phyloP scores from a whole-genome alignment of 2,329 filamentous ascomycete genomes.

The Aureobasidium sp. region DNA sequence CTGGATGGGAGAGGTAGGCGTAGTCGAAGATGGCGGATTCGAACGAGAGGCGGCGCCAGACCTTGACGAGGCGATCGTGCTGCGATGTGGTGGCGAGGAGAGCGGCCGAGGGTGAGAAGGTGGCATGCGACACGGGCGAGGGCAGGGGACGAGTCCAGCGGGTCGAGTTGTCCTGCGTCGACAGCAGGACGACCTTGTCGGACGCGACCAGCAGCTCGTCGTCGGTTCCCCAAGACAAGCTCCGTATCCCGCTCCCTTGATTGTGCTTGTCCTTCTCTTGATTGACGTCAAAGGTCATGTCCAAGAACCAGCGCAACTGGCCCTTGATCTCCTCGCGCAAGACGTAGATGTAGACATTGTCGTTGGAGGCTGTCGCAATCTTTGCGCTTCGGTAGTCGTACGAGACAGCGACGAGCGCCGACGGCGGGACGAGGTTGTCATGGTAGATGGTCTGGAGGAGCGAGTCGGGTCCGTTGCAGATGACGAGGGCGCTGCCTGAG shows the following conservation, averaged over 20 bases:
- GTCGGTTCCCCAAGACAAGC: slow-evolving; percentile 76
- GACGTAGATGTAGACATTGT: slow-evolving; percentile 65
- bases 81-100: slow-evolving; percentile 74
- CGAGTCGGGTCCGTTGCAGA: slow-evolving; percentile 64
- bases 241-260: slow-evolving; percentile 32
- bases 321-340: slow-evolving; percentile 65
- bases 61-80: slow-evolving; percentile 76
- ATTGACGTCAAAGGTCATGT: slow-evolving; percentile 48
- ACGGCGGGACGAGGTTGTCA: slow-evolving; percentile 47
- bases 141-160: slow-evolving; percentile 70
- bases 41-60: slow-evolving; percentile 84
- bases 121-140: slow-evolving; percentile 62
- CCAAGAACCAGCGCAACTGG: slow-evolving; percentile 62
- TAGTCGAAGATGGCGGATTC: slow-evolving; percentile 85
- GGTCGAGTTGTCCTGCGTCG: slow-evolving; percentile 32
- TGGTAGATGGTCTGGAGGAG: slow-evolving; percentile 88
- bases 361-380: slow-evolving; percentile 65
- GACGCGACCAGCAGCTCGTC: slow-evolving; percentile 79
- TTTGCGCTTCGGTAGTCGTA: slow-evolving; percentile 78
- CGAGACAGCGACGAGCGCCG: slow-evolving; percentile 63
- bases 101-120: slow-evolving; percentile 76
- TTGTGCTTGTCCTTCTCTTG: slow-evolving; percentile 32
- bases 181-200: slow-evolving; percentile 60
- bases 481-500: slow-evolving; percentile 76
- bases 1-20: slow-evolving; percentile 78